Percentiles rank a stretch among this genome's conserved stretches.
These are phyloP conservation scores for Exophiala phaeomuriformis DNA, from an alignment of 2,329 filamentous ascomycete genomes.

Conservation along the genomic window DNA sequence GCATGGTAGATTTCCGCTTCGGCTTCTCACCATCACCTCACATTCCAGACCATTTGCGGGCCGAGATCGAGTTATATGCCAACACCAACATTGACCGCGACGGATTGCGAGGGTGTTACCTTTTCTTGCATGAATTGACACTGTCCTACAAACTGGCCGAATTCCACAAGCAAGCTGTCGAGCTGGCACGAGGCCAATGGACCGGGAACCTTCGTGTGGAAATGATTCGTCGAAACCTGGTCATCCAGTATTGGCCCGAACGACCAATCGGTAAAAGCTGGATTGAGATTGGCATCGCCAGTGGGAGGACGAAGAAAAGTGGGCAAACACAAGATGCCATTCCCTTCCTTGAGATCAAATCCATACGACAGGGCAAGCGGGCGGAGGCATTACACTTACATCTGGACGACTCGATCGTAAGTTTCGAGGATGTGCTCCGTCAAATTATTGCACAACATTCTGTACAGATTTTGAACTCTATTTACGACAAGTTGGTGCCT, in stretches of 20 bases:
- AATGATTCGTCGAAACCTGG: constrained; percentile 68
- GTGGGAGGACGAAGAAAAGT: constrained; percentile 42
- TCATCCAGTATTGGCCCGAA: constrained; percentile 84
- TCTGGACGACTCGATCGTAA: constrained; percentile 61
- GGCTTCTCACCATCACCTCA: constrained; percentile 65
- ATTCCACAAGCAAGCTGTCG: constrained; percentile 66
- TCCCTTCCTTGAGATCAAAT: constrained; percentile 49
- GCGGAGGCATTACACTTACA: constrained; percentile 60
- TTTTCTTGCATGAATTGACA: constrained; percentile 77
- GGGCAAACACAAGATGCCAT: constrained; percentile 18
- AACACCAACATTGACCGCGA: constrained; percentile 64
- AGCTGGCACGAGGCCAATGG: constrained; percentile 66
- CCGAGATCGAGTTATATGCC: constrained; percentile 60
- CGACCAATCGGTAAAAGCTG: constrained; percentile 71
- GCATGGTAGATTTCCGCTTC: constrained; percentile 88
- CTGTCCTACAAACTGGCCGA: constrained; percentile 86
- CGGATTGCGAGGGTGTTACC: constrained; percentile 73
- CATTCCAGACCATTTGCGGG: constrained; percentile 57
- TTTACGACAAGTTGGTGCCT: constrained; percentile 53
- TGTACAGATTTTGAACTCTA: constrained; percentile 60
- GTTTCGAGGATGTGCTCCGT: constrained; percentile 65
- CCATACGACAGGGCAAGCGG: constrained; percentile 78
- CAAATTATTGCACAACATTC: constrained; percentile 69
- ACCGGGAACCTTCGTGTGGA: constrained; percentile 70
- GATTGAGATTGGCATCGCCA: constrained; percentile 78